Evolutionary conservation across 371 early-diverging fungal species (phyloP).

Genomic region (Mucor saturninus): DNA sequence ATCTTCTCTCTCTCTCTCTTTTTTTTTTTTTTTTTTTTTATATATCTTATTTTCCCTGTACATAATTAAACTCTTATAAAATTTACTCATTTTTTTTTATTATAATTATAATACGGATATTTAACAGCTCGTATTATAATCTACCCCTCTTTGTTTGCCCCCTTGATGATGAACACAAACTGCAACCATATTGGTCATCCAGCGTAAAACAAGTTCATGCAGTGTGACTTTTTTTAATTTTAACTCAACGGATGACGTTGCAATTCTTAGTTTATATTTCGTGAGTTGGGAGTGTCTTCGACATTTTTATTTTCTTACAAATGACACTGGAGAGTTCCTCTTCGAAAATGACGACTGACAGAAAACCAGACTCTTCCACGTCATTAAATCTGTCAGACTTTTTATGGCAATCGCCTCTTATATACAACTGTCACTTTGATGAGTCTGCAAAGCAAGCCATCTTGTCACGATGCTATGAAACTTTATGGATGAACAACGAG

Average conservation of each 20-base stretch:
- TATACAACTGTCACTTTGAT: slow-evolving; percentile 52
- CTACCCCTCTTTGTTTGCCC: too few species aligned
- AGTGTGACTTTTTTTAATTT: not conserved
- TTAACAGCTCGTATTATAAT: too few species aligned
- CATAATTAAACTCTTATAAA: not conserved
- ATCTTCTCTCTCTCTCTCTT: slow-evolving; percentile 1
- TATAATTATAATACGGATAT: not conserved
- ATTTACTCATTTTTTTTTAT: not conserved
- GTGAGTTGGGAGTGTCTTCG: too few species aligned
- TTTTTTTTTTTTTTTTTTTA: not conserved
- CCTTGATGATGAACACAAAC: too few species aligned
- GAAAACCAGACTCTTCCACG: slow-evolving; percentile 1
- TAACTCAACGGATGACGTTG: not conserved
- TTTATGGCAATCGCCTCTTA: slow-evolving; percentile 48
- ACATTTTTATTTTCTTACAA: not conserved
- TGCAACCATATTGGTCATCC: not conserved
- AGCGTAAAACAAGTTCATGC: not conserved
- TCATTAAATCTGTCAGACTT: slow-evolving; percentile 32
- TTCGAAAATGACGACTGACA: slow-evolving; percentile 1
- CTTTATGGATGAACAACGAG: slow-evolving; percentile 58
- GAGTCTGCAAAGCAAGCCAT: slow-evolving; percentile 55
- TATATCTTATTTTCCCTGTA: slow-evolving; percentile 3
- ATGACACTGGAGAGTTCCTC: slow-evolving; percentile 19
- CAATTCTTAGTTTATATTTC: too few species aligned
- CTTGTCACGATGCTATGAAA: slow-evolving; percentile 53